Base-by-base conservation (phyloP, 2,329 filamentous ascomycete genomes). In the Ceratocystis eucalypticola region DNA sequence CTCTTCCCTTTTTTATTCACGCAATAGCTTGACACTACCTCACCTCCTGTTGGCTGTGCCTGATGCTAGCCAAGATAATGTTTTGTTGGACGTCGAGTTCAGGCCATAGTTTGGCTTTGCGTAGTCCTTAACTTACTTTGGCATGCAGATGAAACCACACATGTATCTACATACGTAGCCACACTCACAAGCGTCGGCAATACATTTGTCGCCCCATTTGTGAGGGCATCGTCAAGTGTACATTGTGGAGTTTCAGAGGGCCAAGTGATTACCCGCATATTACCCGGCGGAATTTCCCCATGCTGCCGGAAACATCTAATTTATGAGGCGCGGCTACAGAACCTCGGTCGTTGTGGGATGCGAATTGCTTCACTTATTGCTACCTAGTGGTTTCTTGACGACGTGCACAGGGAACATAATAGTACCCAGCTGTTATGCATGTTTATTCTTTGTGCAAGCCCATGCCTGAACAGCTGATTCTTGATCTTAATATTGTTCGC, bases 351-450 rank as follows among this genome's bases (percentile, higher is more conserved):
- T 33, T 33, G 6, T 33, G 30, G 50, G 25, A 8, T 48, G 50
- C 25, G 12, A 55, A 28, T 55, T 48, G 46, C 50, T 8, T 55
- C 50, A 41, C 10, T 41, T 41, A 41, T 41, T 4, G 37, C 3
- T 12, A 12, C 37, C 12, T 37, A 17, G 5, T 37, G 28, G 2
- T 3, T n/a, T 20, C 28, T 37, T 8, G 6, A 33, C n/a, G 28
- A 37, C 28, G 55, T n/a, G 55, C 25, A 59, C 28, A 59, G 55
- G 55, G 28, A 15, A 59, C 55, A 37, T n/a, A 59, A 59, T 59
- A 59, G n/a, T 17, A 37, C 4, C 6, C 5, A 15, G 28, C n/a
- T 30, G 55, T 37, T 59, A 37, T 59, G 28, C 55, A 59, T 59
- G 17, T 8, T 37, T 59, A 37, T 59, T 59, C 55, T 33, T 59